Conservation (phyloP, 352 stramenopile genomes). For the Blastocystis sp. region DNA sequence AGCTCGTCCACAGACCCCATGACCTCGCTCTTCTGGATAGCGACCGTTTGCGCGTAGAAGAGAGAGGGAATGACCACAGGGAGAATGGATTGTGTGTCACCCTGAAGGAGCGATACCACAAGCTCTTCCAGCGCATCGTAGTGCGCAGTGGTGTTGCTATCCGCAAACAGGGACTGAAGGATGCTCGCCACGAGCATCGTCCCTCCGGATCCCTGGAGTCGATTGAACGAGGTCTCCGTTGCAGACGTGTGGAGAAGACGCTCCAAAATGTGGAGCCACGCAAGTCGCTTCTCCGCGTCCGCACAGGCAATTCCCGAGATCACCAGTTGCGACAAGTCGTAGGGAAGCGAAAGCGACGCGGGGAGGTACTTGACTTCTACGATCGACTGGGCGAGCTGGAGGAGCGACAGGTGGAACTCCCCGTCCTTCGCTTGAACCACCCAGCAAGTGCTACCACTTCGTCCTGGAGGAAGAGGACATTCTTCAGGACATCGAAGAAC, state of each 20-base stretch:
- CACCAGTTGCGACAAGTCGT: not conserved
- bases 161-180: not conserved
- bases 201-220: not conserved
- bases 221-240: not conserved
- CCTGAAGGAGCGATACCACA: not conserved
- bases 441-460: not conserved
- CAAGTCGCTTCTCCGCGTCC: not conserved
- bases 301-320: not conserved
- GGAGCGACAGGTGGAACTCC: not conserved
- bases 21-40: conserved; percentile 14
- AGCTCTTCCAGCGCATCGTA: not conserved
- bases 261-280: not conserved
- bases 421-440: not conserved
- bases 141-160: not conserved
- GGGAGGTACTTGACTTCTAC: not conserved
- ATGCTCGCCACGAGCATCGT: not conserved
- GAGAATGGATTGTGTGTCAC: not conserved
- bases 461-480: conserved; percentile 2
- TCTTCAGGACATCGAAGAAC: conserved; percentile 39
- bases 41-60: conserved; percentile 4
- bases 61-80: not conserved
- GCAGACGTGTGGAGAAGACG: not conserved
- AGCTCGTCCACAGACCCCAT: not conserved
- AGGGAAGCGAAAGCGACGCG: not conserved
- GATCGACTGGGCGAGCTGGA: not conserved